Evolutionary conservation across 2,329 filamentous ascomycete genomes (phyloP).

Genomic region (Reticulascus tulasneorum): DNA sequence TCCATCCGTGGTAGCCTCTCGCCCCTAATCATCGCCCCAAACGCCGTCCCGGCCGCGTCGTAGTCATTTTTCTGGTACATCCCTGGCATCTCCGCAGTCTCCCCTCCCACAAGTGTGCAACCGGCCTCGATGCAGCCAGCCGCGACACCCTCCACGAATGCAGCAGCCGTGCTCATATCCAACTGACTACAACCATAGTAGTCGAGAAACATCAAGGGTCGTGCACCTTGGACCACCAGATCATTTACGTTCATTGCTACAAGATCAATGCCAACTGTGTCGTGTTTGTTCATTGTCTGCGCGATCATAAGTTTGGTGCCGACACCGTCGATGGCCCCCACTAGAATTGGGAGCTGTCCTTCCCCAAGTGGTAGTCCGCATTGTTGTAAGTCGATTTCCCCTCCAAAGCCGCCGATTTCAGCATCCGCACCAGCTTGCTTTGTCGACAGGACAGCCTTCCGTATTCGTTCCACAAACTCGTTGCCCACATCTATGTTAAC

Average conservation of each 20-base stretch:
- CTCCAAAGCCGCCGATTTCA: slow-evolving; percentile 92
- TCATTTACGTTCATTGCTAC: slow-evolving; percentile 99
- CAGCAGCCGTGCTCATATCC: slow-evolving; percentile 69
- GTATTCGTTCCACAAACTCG: slow-evolving; percentile 87
- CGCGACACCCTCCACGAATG: slow-evolving; percentile 90
- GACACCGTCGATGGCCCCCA: slow-evolving; percentile 94
- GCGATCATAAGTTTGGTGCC: slow-evolving; percentile 97
- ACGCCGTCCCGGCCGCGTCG: slow-evolving; percentile 85
- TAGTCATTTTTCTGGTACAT: slow-evolving; percentile 89
- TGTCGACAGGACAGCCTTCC: slow-evolving; percentile 81
- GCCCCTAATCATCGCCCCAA: slow-evolving; percentile 71
- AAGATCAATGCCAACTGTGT: slow-evolving; percentile 92
- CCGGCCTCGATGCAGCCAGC: slow-evolving; percentile 79
- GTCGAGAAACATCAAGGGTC: slow-evolving; percentile 94
- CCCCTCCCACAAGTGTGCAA: slow-evolving; percentile 91
- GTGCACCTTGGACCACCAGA: slow-evolving; percentile 90
- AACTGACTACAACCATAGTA: slow-evolving; percentile 94
- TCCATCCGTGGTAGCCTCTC: slow-evolving; percentile 71
- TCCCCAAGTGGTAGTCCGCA: slow-evolving; percentile 51
- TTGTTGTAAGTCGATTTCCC: slow-evolving; percentile 70
- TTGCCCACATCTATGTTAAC: slow-evolving; percentile 96
- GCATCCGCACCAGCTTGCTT: slow-evolving; percentile 83
- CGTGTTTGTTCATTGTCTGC: slow-evolving; percentile 82
- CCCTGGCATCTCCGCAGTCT: slow-evolving; percentile 97
- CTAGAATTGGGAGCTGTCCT: slow-evolving; percentile 64